Percentiles rank a stretch among this genome's conserved stretches.
Conservation (phyloP, 345 rosid genomes). For the Gossypium australe region DNA sequence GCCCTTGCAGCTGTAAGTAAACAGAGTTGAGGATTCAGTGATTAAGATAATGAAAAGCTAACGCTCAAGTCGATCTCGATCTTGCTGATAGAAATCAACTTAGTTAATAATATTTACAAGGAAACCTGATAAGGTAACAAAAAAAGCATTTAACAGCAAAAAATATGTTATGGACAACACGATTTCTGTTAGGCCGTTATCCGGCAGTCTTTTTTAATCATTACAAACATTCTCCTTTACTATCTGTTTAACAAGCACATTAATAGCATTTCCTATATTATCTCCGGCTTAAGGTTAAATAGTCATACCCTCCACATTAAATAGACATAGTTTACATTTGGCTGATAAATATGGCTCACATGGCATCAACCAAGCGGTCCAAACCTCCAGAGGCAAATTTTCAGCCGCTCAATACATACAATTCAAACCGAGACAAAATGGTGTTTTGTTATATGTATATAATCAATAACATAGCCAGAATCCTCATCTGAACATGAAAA, state of each 20-base stretch:
- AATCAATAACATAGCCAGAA: not conserved
- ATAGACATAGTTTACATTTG: not conserved
- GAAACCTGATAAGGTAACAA: too few relatives aligned
- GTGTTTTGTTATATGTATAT: too few relatives aligned
- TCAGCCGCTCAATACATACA: too few relatives aligned
- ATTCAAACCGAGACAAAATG: too few relatives aligned
- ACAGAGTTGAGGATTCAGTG: not conserved
- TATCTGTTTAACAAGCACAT: not conserved
- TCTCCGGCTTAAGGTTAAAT: not conserved
- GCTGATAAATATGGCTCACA: not conserved
- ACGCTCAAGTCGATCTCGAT: not conserved
- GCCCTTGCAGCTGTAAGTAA: conserved; percentile 74
- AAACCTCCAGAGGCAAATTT: too few relatives aligned
- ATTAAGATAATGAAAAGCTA: not conserved
- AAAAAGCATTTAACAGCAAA: too few relatives aligned
- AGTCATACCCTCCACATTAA: not conserved
- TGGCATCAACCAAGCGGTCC: not conserved
- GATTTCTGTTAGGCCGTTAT: conserved; percentile 50
- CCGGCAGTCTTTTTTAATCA: conserved; percentile 28
- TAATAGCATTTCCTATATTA: not conserved
- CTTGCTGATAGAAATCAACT: not conserved
- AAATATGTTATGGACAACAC: not conserved
- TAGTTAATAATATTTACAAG: too few relatives aligned
- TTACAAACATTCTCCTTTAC: not conserved
- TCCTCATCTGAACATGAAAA: not conserved